Evolutionary conservation across 139 green algal genomes (phyloP).

Genomic region (Diplosphaera chodatii): DNA sequence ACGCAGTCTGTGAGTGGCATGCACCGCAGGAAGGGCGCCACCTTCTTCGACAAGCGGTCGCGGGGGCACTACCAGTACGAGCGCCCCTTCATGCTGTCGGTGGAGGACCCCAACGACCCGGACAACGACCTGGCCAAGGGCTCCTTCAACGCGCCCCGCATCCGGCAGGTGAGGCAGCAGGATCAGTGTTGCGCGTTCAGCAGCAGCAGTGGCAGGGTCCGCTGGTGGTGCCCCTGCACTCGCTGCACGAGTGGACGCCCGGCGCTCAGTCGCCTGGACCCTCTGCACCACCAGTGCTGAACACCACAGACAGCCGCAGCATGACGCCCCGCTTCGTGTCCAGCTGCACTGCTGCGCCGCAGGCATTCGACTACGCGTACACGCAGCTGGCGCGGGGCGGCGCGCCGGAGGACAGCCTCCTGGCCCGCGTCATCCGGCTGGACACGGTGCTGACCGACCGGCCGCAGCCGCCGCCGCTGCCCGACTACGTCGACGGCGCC

Average conservation of each 20-base stretch:
- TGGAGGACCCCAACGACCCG: conserved; percentile 78
- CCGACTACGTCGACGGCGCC: neutral
- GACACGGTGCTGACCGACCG: conserved; percentile 34
- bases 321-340: too few species aligned
- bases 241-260: too few species aligned
- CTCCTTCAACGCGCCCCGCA: conserved; percentile 45
- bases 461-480: conserved; percentile 2
- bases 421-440: conserved; percentile 53
- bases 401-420: conserved; percentile 27
- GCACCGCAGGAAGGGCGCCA: conserved; percentile 33
- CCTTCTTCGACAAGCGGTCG: conserved; percentile 52
- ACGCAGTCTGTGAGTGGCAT: too few species aligned
- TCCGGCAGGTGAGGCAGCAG: conserved; percentile 30
- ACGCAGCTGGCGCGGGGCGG: conserved; percentile 33
- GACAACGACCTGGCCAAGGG: conserved; percentile 64
- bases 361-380: conserved; percentile 55
- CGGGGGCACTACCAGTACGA: conserved; percentile 17
- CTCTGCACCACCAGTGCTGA: neutral
- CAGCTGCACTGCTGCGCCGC: too few species aligned
- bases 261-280: too few species aligned
- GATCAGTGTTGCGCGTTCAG: too few species aligned
- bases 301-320: neutral
- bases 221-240: too few species aligned
- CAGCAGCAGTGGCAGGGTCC: too few species aligned
- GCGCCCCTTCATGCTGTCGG: conserved; percentile 57